phyloP scores from a whole-genome alignment of 2,329 filamentous ascomycete species.

The Colletotrichum spinosum region DNA sequence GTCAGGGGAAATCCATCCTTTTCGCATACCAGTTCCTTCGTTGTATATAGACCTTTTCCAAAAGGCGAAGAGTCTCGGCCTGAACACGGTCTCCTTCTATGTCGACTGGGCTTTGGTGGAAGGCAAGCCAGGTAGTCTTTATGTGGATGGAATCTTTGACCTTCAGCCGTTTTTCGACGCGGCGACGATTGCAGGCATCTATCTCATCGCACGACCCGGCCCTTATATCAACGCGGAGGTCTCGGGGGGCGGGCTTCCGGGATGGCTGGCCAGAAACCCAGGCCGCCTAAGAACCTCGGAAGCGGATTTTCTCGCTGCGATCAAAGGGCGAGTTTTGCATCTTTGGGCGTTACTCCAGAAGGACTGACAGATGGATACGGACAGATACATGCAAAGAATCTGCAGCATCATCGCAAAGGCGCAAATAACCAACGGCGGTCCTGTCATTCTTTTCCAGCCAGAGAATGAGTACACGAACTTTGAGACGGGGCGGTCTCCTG shows the following conservation, averaged over 20 bases:
- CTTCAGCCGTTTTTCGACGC: conserved; percentile 82
- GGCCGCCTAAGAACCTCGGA: conserved; percentile 73
- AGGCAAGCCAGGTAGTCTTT: conserved; percentile 76
- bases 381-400: conserved; percentile 66
- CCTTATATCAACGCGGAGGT: conserved; percentile 85
- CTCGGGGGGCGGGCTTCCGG: conserved; percentile 82
- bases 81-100: conserved; percentile 85
- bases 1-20: conserved; percentile 81
- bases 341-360: not conserved
- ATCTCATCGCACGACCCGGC: conserved; percentile 77
- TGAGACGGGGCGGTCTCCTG: conserved; percentile 53
- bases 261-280: conserved; percentile 79
- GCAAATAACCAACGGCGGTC: conserved; percentile 86
- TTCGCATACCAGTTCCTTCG: conserved; percentile 58
- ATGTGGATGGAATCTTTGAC: conserved; percentile 77
- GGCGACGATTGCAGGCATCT: conserved; percentile 78
- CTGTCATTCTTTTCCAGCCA: conserved; percentile 81
- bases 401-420: conserved; percentile 72
- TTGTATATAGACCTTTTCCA: conserved; percentile 79
- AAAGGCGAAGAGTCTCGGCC: conserved; percentile 84
- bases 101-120: conserved; percentile 83
- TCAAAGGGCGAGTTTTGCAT: conserved; percentile 64
- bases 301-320: conserved; percentile 72
- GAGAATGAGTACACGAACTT: conserved; percentile 85
- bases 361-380: not conserved